Percentiles rank a stretch among this genome's conserved stretches.
Conservation (phyloP, 495 filamentous ascomycete species). For the Trichoderma erinaceum region DNA sequence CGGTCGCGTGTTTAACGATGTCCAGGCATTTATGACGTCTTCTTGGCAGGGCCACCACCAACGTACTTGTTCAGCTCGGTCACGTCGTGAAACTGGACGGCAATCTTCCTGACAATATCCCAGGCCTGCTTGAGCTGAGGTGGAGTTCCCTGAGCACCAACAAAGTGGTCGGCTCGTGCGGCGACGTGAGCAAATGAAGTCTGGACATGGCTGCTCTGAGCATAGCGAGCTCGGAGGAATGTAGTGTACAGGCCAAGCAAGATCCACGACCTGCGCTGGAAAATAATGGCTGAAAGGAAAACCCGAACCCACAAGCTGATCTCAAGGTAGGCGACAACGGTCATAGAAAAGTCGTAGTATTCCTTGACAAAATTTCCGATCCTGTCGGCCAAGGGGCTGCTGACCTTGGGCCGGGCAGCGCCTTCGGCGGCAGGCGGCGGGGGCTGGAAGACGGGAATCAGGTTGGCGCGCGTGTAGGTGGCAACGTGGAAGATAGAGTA, state of each 20-base stretch:
- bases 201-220: slow-evolving; percentile 89
- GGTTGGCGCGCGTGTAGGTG: slow-evolving; percentile 67
- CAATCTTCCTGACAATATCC: slow-evolving; percentile 69
- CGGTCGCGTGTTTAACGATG: not conserved
- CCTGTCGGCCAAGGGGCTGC: slow-evolving; percentile 64
- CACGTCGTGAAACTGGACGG: slow-evolving; percentile 65
- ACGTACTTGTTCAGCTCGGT: slow-evolving; percentile 72
- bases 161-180: slow-evolving; percentile 68
- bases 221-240: slow-evolving; percentile 85
- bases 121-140: slow-evolving; percentile 77
- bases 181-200: slow-evolving; percentile 66
- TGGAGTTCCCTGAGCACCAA: slow-evolving; percentile 81
- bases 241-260: slow-evolving; percentile 76
- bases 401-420: slow-evolving; percentile 55
- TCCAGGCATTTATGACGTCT: slow-evolving; percentile 33
- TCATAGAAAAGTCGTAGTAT: slow-evolving; percentile 90
- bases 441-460: slow-evolving; percentile 59
- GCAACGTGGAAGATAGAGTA: slow-evolving; percentile 98
- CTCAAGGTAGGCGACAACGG: slow-evolving; percentile 69
- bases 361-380: slow-evolving; percentile 94
- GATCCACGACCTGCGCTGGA: slow-evolving; percentile 86
- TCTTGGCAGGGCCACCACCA: slow-evolving; percentile 49
- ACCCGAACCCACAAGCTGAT: slow-evolving; percentile 78
- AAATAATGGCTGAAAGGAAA: slow-evolving; percentile 68
- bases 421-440: slow-evolving; percentile 41